Percentiles rank a stretch among this genome's conserved stretches.
These are phyloP conservation scores for Prunus armeniaca DNA, from an alignment of 306 rosid genomes.

Conservation along the genomic window DNA sequence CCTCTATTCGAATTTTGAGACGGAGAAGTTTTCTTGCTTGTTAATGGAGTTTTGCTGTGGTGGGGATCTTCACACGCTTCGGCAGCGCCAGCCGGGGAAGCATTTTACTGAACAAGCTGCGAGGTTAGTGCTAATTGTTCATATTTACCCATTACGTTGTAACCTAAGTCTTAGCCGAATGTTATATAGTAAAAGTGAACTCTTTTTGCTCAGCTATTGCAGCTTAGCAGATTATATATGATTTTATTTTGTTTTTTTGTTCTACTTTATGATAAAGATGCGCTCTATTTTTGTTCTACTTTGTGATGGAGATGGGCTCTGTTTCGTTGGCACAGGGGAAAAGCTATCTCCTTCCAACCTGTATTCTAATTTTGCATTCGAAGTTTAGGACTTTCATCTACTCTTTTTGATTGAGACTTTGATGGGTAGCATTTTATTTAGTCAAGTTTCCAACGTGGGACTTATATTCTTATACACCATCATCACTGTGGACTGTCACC, in stretches of 20 bases:
- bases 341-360: neutral
- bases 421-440: neutral
- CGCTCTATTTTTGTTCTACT: neutral
- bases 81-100: conserved; percentile 56
- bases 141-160: neutral
- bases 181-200: too few relatives aligned
- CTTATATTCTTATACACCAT: neutral
- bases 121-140: conserved; percentile 22
- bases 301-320: neutral
- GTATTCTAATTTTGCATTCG: neutral
- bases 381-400: neutral
- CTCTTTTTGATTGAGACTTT: neutral
- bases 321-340: neutral
- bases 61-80: conserved; percentile 58
- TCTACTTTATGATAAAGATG: too few relatives aligned
- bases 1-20: conserved; percentile 59
- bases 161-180: too few relatives aligned
- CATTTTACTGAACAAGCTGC: conserved; percentile 53
- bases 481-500: neutral
- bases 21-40: conserved; percentile 60
- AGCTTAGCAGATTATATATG: too few relatives aligned
- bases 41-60: conserved; percentile 66
- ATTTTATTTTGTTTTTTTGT: too few relatives aligned
- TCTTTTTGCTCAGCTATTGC: too few relatives aligned
- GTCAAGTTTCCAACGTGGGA: too few relatives aligned